phyloP scores from a whole-genome alignment of 2,329 filamentous ascomycete genomes.

The Neonectria magnoliae region DNA sequence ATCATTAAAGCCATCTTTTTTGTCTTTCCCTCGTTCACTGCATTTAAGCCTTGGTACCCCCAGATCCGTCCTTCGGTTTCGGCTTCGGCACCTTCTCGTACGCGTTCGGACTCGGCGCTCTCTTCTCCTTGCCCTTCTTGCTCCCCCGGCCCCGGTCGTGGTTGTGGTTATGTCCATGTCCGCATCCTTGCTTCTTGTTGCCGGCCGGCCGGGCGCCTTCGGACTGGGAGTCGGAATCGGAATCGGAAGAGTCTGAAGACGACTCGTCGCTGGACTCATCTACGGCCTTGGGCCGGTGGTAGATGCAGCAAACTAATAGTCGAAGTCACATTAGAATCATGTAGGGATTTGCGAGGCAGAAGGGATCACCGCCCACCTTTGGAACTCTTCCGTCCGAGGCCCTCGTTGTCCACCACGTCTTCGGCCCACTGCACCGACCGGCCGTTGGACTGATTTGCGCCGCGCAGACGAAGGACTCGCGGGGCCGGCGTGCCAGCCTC shows the following conservation, averaged over 20 bases:
- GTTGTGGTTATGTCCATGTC: conserved; percentile 47
- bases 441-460: conserved; percentile 55
- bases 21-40: background rate
- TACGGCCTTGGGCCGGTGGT: conserved; percentile 83
- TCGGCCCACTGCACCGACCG: conserved; percentile 90
- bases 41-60: conserved; percentile 36
- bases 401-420: conserved; percentile 94
- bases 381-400: conserved; percentile 90
- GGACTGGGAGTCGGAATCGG: conserved; percentile 58
- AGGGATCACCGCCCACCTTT: conserved; percentile 72
- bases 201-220: conserved; percentile 39
- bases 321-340: background rate
- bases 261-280: conserved; percentile 83
- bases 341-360: background rate
- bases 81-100: conserved; percentile 77
- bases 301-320: conserved; percentile 93
- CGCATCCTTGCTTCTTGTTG: conserved; percentile 55
- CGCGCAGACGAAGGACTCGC: conserved; percentile 62
- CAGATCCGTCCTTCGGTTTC: conserved; percentile 48
- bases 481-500: conserved; percentile 45
- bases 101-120: conserved; percentile 77
- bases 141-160: conserved; percentile 45
- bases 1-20: conserved; percentile 19
- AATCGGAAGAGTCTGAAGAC: conserved; percentile 67
- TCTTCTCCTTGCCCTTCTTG: conserved; percentile 51